Base-by-base conservation (phyloP, 345 rosid species). In the Rubroshorea leprosula region DNA sequence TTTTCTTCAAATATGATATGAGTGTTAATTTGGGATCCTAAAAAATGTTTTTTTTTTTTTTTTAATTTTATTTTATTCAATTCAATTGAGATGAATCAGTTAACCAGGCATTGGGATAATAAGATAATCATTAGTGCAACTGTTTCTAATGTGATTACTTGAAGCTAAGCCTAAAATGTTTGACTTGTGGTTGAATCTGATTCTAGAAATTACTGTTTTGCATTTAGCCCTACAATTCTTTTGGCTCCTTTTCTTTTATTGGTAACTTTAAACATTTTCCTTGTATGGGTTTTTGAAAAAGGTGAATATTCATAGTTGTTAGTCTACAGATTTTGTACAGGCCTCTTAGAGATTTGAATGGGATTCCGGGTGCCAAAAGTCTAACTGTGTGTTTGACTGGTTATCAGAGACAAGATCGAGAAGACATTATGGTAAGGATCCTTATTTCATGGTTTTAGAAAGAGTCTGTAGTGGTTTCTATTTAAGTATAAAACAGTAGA, bases 391-490 rank as follows among this genome's bases (percentile, higher is more conserved):
- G 99, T 67, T 81, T 93, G 76, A 93, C 99, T 41, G 95, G 97
- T 14, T 93, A 89, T 78, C 90, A 79, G 65, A 74, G 96, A 27
- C 96, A 85, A 66, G 99, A 89, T 65, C 76, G 97, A 65, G 97
- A 93, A 0, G 95, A 93, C 68, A 79, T 90, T 45, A 94, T 87
- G 99, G 99, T 94, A 63, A 18, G 50, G 39, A 4, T 23, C 46
- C 23, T 22, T 23, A 6, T 58, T 65, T 31, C 55, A 5, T 35
- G 54, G 58, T 31, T 58, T 20, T 9, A n/a, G 11, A 26, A 25
- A 23, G 52, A 5, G 15, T 9, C 48, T 45, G 10, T 39, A 22
- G 22, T 13, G 15, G 20, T 51, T 50, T 24, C 35, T 62, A 45
- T 63, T 58, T 49, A 6, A 13, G 11, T 6, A 35, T 35, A 35